phyloP scores from a whole-genome alignment of 176 grass and related monocot genomes.

The Luzula sylvatica region DNA sequence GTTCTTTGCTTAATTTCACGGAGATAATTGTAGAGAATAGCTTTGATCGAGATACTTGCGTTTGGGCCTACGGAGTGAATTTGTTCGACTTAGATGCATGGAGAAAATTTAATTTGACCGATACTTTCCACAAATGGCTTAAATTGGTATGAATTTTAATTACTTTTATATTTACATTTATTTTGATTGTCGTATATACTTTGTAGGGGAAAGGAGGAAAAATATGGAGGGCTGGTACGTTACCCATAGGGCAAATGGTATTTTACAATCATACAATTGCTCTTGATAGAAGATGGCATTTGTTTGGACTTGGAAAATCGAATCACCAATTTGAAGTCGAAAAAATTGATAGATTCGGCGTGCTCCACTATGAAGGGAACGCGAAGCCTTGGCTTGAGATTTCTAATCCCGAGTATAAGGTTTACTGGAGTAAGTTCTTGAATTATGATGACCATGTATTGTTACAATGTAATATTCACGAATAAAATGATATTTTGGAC shows the following conservation, averaged over 20 bases:
- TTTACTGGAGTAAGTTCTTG: conserved; percentile 54
- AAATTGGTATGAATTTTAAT: conserved; percentile 33
- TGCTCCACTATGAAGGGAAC: conserved; percentile 69
- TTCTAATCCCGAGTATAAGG: conserved; percentile 56
- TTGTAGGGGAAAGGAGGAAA: conserved; percentile 49
- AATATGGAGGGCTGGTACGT: conserved; percentile 63
- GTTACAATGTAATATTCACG: conserved; percentile 70
- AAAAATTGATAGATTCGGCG: conserved; percentile 37
- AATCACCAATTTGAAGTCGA: conserved; percentile 17
- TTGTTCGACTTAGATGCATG: conserved; percentile 73
- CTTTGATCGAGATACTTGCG: conserved; percentile 58
- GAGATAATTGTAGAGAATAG: conserved; percentile 28
- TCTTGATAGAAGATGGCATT: conserved; percentile 60
- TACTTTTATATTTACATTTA: not conserved
- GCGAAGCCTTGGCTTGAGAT: conserved; percentile 82
- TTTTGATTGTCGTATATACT: not conserved
- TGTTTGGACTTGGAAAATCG: conserved; percentile 40
- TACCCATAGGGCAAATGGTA: conserved; percentile 59
- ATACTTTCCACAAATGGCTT: conserved; percentile 54
- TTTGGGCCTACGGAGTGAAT: conserved; percentile 73
- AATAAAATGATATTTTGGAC: conserved; percentile 20
- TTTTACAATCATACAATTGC: conserved; percentile 65
- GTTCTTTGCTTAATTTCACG: conserved; percentile 60
- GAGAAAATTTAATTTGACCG: conserved; percentile 40
- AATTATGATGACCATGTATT: conserved; percentile 47